These are phyloP conservation scores for Pseudocercospora cruenta DNA, from an alignment of 2,329 filamentous ascomycete species.

Conservation along the genomic window DNA sequence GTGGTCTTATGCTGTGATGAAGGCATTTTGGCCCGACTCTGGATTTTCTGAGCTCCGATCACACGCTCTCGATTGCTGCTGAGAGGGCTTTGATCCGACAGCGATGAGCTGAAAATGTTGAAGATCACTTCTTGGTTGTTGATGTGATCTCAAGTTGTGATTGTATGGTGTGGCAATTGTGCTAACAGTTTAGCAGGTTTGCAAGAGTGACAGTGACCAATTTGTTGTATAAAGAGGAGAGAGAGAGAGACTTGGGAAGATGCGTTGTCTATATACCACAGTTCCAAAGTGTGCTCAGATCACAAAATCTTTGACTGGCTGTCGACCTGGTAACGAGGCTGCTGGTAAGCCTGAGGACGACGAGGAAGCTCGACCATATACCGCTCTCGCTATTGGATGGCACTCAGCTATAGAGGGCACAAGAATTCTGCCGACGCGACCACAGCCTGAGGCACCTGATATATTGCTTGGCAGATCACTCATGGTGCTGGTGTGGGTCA, in stretches of 20 bases:
- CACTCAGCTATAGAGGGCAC: neutral
- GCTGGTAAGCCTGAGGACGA: neutral
- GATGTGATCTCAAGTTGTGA: neutral
- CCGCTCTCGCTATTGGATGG: neutral
- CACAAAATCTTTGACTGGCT: neutral
- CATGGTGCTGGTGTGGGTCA: neutral
- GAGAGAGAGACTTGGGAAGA: neutral
- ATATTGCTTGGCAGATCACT: neutral
- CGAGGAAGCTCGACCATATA: neutral
- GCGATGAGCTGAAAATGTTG: neutral
- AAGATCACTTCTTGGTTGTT: neutral
- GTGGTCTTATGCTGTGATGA: neutral
- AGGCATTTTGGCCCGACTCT: neutral
- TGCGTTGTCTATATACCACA: neutral
- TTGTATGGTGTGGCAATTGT: neutral
- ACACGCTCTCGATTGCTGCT: neutral
- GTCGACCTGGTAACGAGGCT: neutral
- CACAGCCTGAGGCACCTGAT: neutral
- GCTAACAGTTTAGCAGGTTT: neutral
- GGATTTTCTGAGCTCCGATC: neutral
- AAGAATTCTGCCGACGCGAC: neutral
- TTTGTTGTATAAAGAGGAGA: neutral
- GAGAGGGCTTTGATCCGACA: neutral
- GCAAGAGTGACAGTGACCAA: neutral
- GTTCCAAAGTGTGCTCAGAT: neutral